Percentiles rank a stretch among this genome's conserved stretches.
Conservation (phyloP, 129 eudicot species). For the Pseudognaphalium luteoalbum region DNA sequence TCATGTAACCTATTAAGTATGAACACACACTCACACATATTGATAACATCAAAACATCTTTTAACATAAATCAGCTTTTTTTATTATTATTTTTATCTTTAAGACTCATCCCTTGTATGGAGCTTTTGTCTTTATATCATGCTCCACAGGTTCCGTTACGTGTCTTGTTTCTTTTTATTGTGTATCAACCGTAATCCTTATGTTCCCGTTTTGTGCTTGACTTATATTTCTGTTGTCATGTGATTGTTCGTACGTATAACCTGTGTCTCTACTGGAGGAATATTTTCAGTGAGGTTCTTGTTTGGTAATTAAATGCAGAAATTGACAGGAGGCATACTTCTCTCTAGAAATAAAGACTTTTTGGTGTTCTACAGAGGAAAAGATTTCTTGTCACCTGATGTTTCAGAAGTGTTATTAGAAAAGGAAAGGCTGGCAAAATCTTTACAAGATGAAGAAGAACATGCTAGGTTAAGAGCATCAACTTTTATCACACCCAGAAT, state of each 20-base stretch:
- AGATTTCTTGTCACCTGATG: constrained; percentile 74
- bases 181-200: background rate
- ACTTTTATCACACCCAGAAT: constrained; percentile 42
- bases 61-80: too few species aligned
- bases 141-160: too few species aligned
- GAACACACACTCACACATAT: too few species aligned
- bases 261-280: background rate
- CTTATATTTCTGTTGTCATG: background rate
- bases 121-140: too few species aligned
- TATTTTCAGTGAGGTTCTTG: background rate
- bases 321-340: constrained; percentile 87
- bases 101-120: too few species aligned
- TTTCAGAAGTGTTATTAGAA: constrained; percentile 73
- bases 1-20: too few species aligned
- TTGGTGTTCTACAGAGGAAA: constrained; percentile 92
- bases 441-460: constrained; percentile 90
- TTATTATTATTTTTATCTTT: too few species aligned
- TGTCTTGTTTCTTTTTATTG: too few species aligned
- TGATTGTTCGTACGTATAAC: background rate
- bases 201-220: background rate
- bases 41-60: too few species aligned
- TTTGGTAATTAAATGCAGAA: constrained; percentile 50
- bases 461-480: constrained; percentile 74
- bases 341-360: constrained; percentile 92
- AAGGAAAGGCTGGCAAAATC: constrained; percentile 73